A percentile compares a stretch with the other conserved stretches of the same genome.
Conservation (phyloP, 2,329 filamentous ascomycete genomes). For the Fragosphaeria purpurea region DNA sequence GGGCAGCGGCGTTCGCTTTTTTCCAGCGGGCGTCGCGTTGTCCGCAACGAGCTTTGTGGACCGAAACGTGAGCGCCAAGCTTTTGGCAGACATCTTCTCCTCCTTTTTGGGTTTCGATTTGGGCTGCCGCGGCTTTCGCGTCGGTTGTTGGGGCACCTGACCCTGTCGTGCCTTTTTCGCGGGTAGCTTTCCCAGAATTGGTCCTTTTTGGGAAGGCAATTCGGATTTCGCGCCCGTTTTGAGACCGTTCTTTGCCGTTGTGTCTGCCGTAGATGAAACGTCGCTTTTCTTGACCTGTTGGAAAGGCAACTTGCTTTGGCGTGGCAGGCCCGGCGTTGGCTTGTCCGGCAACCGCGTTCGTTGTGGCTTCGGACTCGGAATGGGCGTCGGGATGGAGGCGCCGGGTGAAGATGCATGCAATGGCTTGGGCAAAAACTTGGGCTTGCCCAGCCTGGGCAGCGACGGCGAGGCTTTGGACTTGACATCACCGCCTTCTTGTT, state of each 20-base stretch:
- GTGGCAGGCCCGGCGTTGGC: conserved; percentile 23
- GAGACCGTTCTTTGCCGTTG: conserved; percentile 1
- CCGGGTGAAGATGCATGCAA: conserved; percentile 23
- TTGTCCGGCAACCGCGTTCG: conserved; percentile 29
- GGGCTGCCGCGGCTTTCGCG: not conserved
- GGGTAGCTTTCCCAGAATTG: not conserved
- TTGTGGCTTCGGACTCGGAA: conserved; percentile 42
- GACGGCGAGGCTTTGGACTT: not conserved
- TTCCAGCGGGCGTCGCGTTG: conserved; percentile 7
- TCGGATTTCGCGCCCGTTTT: not conserved
- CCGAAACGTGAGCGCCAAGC: conserved; percentile 33
- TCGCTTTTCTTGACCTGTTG: conserved; percentile 10
- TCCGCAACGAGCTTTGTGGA: conserved; percentile 28
- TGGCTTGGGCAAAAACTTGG: not conserved
- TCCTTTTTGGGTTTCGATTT: conserved; percentile 25
- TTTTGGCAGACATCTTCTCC: conserved; percentile 7
- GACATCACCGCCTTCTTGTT: not conserved
- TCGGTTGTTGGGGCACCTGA: conserved; percentile 24
- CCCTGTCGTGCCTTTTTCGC: conserved; percentile 6
- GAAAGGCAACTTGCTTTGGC: conserved; percentile 44
- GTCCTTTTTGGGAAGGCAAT: conserved; percentile 9
- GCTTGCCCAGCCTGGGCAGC: not conserved
- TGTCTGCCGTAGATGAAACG: not conserved
- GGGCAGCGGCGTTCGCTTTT: conserved; percentile 5
- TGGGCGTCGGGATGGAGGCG: conserved; percentile 45